Base-by-base conservation (phyloP, 495 filamentous ascomycete species). In the Paragyromitra xinjiangensis region DNA sequence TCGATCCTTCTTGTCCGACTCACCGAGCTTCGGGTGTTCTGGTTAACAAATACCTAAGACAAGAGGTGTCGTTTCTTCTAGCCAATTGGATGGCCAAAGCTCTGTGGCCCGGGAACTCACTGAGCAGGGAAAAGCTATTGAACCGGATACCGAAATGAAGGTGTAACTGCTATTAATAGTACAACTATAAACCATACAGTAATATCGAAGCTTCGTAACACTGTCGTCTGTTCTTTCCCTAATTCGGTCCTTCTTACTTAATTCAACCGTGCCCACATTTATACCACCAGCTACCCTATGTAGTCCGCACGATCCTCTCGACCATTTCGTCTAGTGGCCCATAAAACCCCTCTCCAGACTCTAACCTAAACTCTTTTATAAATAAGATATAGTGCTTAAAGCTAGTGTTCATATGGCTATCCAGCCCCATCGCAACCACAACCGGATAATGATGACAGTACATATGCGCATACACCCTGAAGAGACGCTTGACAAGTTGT, bases 371-470 rank as follows among this genome's bases (percentile, higher is more conserved):
- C 78, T 94, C 94, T 0, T 95, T 94, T 78, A 83, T 91, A 63
- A 89, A 89, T 71, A 91, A 69, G 86, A 94, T 95, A 82, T 98
- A 99, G 83, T 99, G 95, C 88, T 99, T 99, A 89, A 99, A 99
- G 86, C 92, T 95, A 61, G 95, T 99, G 85, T 99, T 99, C 80
- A 99, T 89, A 85, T 99, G 95, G 44, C 96, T 94, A 85, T 99
- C 95, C 69, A 99, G 88, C 39, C 95, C 95, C 39, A 99, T 89
- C 79, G 97, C 94, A 40, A 97, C 91, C 64, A 99, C 91, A 53
- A 99, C 95, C n/a, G 94, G 94, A 84, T 99, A 99, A 85, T 99
- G 95, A 84, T 99, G 95, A 88, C 95, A 99, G 88, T 99, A 99
- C 80, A 99, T 97, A 84, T 99, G 95, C 45, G 95, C 95, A 84